These are phyloP conservation scores for Heterobasidion irregulare DNA, from an alignment of 1,284 basidiomycete genomes.

Conservation along the genomic window DNA sequence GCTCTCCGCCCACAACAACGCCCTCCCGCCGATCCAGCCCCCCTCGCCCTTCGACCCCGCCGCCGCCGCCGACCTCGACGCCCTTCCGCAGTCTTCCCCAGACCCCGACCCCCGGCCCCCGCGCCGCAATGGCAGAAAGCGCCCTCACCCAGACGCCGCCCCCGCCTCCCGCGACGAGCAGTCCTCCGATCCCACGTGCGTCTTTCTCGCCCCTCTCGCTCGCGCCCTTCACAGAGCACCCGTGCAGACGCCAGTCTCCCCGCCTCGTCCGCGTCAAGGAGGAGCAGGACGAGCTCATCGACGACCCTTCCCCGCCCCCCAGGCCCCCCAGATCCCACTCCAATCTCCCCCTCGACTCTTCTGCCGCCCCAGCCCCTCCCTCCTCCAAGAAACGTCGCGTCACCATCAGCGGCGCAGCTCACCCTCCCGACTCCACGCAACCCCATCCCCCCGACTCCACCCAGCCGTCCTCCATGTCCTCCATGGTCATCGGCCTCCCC, in stretches of 20 bases:
- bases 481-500: constrained; percentile 55
- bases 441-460: constrained; percentile 1
- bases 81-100: constrained; percentile 22
- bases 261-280: constrained; percentile 46
- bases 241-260: constrained; percentile 32
- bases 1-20: constrained; percentile 38
- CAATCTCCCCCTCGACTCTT: constrained; percentile 14
- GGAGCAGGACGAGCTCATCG: constrained; percentile 46
- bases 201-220: constrained; percentile 21
- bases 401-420: constrained; percentile 44
- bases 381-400: constrained; percentile 66
- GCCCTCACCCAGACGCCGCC: constrained; percentile 30
- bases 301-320: constrained; percentile 23
- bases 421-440: constrained; percentile 33
- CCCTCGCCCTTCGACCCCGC: constrained; percentile 23
- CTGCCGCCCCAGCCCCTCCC: constrained; percentile 34
- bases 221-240: constrained; percentile 15
- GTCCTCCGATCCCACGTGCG: constrained; percentile 19
- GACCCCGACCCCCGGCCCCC: constrained; percentile 19
- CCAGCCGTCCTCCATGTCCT: constrained; percentile 45
- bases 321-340: constrained; percentile 10
- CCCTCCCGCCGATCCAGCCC: constrained; percentile 56
- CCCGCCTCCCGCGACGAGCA: constrained; percentile 25
- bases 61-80: constrained; percentile 26
- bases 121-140: constrained; percentile 29